phyloP scores from a whole-genome alignment of 176 grass and related monocot genomes.

The Oryza officinalis region DNA sequence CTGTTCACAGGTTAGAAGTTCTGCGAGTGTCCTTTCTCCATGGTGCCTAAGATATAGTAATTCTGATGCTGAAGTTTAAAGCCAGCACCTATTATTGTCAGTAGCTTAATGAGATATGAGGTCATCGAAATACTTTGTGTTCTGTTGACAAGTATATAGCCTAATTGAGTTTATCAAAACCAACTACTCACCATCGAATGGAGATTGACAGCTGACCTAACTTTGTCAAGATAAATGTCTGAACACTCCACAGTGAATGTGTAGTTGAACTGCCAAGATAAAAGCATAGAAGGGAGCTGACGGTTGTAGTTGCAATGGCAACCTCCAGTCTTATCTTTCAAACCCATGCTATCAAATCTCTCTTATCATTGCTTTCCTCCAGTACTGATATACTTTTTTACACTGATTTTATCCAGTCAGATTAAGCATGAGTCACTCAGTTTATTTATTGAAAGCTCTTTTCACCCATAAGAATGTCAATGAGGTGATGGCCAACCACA shows the following conservation, averaged over 20 bases:
- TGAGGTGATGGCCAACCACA: constrained; percentile 36
- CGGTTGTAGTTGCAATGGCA: background rate
- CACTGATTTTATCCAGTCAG: constrained; percentile 8
- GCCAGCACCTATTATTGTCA: background rate
- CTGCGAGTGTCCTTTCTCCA: background rate
- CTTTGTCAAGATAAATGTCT: too few species aligned
- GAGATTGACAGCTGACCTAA: constrained; percentile 29
- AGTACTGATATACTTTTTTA: background rate
- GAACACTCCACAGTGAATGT: background rate
- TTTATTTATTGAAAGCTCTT: constrained; percentile 10
- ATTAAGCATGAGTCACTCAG: background rate
- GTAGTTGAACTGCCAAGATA: background rate
- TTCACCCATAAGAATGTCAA: constrained; percentile 28
- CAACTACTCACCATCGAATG: background rate
- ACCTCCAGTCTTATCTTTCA: background rate
- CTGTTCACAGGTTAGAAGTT: background rate
- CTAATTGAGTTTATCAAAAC: background rate
- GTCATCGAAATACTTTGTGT: background rate
- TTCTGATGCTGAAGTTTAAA: background rate
- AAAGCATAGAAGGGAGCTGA: background rate
- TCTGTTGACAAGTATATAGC: background rate
- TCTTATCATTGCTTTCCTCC: background rate
- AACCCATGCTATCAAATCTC: background rate
- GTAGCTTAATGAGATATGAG: background rate
- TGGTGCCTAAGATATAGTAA: background rate